Conservation (phyloP, 208 protist species). For the Acanthamoeba sp. region DNA sequence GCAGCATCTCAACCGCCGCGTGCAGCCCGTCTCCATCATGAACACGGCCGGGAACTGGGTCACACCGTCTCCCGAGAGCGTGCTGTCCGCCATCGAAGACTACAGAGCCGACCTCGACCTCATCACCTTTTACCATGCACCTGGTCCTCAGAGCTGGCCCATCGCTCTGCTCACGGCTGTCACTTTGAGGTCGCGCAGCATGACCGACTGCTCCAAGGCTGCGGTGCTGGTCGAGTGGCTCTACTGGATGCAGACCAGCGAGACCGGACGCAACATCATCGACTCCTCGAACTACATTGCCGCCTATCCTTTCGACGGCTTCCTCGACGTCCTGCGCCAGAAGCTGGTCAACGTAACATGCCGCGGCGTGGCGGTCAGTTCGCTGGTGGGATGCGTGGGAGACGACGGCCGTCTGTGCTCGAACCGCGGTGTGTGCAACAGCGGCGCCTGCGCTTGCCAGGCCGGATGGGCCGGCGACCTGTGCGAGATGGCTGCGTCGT, state of each 20-base stretch:
- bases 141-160: neutral
- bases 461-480: neutral
- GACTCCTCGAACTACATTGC: too few species aligned
- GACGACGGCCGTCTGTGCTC: neutral
- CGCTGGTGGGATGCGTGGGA: neutral
- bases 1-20: too few species aligned
- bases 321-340: too few species aligned
- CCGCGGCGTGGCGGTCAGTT: neutral
- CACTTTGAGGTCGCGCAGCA: neutral
- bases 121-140: neutral
- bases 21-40: too few species aligned
- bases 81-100: neutral
- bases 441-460: neutral
- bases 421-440: neutral
- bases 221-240: conserved; percentile 14
- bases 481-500: neutral
- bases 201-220: neutral
- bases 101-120: neutral
- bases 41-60: too few species aligned
- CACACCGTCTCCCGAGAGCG: too few species aligned
- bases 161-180: neutral
- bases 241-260: conserved; percentile 5
- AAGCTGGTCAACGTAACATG: neutral
- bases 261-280: neutral
- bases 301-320: too few species aligned